A percentile compares a stretch with the other conserved stretches of the same genome.
Evolutionary conservation across 176 grass and related monocot genomes (phyloP).

Genomic region (Pontederia paniculata): DNA sequence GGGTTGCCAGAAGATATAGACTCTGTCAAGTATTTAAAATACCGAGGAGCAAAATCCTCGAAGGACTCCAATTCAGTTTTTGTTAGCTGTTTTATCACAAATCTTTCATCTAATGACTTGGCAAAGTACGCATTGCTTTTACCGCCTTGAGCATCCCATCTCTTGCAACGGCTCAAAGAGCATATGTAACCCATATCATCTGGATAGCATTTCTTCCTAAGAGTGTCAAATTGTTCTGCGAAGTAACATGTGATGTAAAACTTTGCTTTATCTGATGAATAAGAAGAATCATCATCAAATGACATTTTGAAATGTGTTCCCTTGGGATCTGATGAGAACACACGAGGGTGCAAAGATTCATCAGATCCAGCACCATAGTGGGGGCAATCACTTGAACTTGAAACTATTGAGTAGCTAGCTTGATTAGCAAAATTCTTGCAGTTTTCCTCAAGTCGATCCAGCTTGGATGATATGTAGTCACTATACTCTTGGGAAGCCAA

Average conservation of each 20-base stretch:
- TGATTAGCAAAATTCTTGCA: background rate
- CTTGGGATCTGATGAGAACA: conserved; percentile 31
- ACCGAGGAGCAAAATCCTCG: conserved; percentile 58
- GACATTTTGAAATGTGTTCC: conserved; percentile 49
- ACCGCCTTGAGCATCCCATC: conserved; percentile 72
- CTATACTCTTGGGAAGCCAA: conserved; percentile 56
- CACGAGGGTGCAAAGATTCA: conserved; percentile 27
- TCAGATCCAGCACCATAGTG: conserved; percentile 9
- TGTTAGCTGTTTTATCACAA: conserved; percentile 77
- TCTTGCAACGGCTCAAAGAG: conserved; percentile 73
- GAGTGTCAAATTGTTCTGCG: conserved; percentile 51
- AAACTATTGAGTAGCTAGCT: background rate
- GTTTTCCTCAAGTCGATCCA: background rate
- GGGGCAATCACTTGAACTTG: background rate
- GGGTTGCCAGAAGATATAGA: conserved; percentile 52
- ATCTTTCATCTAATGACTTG: conserved; percentile 79
- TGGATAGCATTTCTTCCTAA: conserved; percentile 57
- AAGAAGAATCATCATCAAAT: conserved; percentile 57
- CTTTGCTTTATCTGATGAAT: conserved; percentile 49
- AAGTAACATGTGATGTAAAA: conserved; percentile 78
- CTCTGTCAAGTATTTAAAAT: conserved; percentile 58
- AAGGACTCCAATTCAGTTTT: conserved; percentile 83
- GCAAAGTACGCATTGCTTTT: conserved; percentile 93
- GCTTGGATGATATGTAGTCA: conserved; percentile 29
- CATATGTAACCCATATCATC: conserved; percentile 49